Evolutionary conservation across 495 filamentous ascomycete species (phyloP), one percentile per base, ranked within the genome.

Genomic region (Penicillium odoratum): DNA sequence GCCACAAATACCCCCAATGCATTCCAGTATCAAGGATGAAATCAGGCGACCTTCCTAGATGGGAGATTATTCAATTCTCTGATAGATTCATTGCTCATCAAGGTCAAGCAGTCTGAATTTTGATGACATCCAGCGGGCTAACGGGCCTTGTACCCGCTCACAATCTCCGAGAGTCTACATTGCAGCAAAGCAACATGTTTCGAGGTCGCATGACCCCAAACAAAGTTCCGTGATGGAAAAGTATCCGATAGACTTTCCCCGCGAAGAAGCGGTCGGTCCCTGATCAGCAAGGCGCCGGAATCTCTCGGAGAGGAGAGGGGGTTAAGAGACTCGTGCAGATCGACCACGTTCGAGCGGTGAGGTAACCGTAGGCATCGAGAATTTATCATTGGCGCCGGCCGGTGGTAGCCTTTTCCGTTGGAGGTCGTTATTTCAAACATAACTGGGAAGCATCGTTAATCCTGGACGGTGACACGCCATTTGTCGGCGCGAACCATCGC

Each of bases 401-500:
- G 21, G 21, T 21, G 46, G 31, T 46, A 49, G 47, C 47, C 10
- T 49, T 30, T 46, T 13, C 7, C 43, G 33, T 50, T 8, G 51
- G 51, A 45, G 11, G 15, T 51, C 38, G 55, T 51, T 51, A 58
- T 55, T 46, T 18, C 18, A 43, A 58, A 48, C 46, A 21, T 31
- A 46, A 47, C 60, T 21, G 51, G 26, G 3, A 55, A 33, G 36
- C 9, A 43, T 48, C 54, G 40, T 34, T 26, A 33, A 38, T 40
- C 21, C 42, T 8, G 36, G 47, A 11, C 29, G 51, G 55, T 59
- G 48, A 51, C 56, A 59, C 60, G 29, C 16, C 48, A 11, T 53
- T 30, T 48, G 15, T 56, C 44, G 56, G 48, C 46, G 36, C 56
- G 56, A 59, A 57, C 48, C 42, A 55, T 53, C 47, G 43, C 48